Percentiles rank a stretch among this genome's conserved stretches.
Conservation (phyloP, 1,284 basidiomycete genomes). For the Sphaerobolus stellatus region DNA sequence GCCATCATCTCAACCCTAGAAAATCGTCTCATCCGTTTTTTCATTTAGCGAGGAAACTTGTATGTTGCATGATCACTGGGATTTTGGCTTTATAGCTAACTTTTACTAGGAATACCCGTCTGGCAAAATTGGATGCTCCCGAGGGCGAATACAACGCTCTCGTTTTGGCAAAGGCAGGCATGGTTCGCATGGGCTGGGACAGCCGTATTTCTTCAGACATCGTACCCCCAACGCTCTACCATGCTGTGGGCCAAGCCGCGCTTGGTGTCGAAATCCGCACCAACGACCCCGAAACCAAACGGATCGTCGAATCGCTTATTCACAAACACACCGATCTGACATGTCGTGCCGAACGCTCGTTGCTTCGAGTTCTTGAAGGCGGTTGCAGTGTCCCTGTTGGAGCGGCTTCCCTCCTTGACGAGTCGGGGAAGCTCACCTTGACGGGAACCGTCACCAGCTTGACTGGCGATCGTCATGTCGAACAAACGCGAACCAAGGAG, state of each 20-base stretch:
- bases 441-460: conserved; percentile 81
- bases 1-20: background rate
- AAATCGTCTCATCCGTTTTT: conserved; percentile 9
- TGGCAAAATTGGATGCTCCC: conserved; percentile 88
- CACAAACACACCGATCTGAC: conserved; percentile 77
- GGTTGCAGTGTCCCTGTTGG: conserved; percentile 98
- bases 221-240: conserved; percentile 70
- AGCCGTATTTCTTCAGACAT: conserved; percentile 81
- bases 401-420: conserved; percentile 56
- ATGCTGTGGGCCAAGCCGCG: conserved; percentile 95
- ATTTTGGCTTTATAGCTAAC: conserved; percentile 5
- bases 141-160: conserved; percentile 85
- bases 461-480: conserved; percentile 68
- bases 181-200: conserved; percentile 80
- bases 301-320: conserved; percentile 65
- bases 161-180: conserved; percentile 91
- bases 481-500: conserved; percentile 57
- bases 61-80: no score
- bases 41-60: conserved; percentile 73
- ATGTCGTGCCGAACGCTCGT: conserved; percentile 83
- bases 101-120: conserved; percentile 72
- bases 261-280: conserved; percentile 85
- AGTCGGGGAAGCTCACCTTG: conserved; percentile 49
- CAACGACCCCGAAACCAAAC: conserved; percentile 61
- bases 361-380: conserved; percentile 87